phyloP scores from a whole-genome alignment of 2,329 filamentous ascomycete species.

The Calonectria pseudoturangicola region DNA sequence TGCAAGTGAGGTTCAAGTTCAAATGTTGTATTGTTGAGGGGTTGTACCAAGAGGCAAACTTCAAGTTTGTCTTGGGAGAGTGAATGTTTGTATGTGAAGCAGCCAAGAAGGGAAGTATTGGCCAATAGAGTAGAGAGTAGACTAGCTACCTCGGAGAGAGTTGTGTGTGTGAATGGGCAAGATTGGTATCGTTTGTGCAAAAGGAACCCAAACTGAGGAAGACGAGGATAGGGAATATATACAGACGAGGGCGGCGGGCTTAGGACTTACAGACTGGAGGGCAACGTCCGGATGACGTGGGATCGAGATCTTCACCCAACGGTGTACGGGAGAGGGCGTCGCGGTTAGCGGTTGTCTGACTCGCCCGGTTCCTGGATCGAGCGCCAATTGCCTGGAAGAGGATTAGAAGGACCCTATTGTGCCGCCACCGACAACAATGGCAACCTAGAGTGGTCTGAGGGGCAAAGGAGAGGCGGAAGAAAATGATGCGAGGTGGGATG shows the following conservation, averaged over 20 bases:
- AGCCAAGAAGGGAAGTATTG: not conserved
- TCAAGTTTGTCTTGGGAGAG: constrained; percentile 16
- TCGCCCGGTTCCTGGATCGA: constrained; percentile 34
- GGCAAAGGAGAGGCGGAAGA: constrained; percentile 1
- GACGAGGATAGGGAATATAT: constrained; percentile 19
- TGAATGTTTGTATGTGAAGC: constrained; percentile 8
- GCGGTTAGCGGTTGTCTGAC: constrained; percentile 32
- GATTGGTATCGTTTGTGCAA: constrained; percentile 17
- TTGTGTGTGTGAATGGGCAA: not conserved
- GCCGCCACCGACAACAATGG: constrained; percentile 27
- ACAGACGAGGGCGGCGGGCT: not conserved
- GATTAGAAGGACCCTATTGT: constrained; percentile 16
- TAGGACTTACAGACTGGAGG: constrained; percentile 27
- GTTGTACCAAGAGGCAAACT: not conserved
- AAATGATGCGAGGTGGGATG: constrained; percentile 19
- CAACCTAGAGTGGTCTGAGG: not conserved
- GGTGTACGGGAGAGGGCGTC: constrained; percentile 21
- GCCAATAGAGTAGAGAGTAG: not conserved
- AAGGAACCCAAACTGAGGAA: not conserved
- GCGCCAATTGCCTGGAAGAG: constrained; percentile 19
- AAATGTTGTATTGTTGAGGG: constrained; percentile 1
- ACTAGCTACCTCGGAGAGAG: not conserved
- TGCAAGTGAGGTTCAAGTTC: constrained; percentile 2
- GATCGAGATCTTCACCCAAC: constrained; percentile 17
- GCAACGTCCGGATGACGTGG: constrained; percentile 22